Base-by-base conservation (phyloP, 176 grass and related monocot species). In the Poa pratensis region DNA sequence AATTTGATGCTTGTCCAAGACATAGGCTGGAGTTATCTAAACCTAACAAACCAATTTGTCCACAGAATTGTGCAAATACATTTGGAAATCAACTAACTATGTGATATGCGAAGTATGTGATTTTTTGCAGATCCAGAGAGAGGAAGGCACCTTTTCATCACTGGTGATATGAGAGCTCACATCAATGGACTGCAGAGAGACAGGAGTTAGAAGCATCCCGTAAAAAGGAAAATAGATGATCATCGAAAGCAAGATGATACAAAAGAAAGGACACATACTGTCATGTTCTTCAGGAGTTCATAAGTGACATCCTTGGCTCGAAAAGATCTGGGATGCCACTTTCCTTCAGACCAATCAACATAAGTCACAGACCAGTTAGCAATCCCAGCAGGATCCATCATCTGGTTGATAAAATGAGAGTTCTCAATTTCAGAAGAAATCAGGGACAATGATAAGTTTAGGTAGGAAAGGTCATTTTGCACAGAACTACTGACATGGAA, bases 261-360 rank as follows among this genome's bases (percentile, higher is more conserved):
- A 59, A 12, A 76, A 60, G n/a, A 61, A 16, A 16, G 69, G 26
- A 79, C 69, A 69, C 84, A 75, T 91, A 98, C 96, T 61, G 90
- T 89, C 85, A 96, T 94, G 73, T 94, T 98, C 75, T 96, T 98
- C 76, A 96, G 83, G 69, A 89, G 89, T 22, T 94, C 86, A 6
- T 89, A 89, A 82, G 90, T 95, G 48, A 96, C 75, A 86, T 98
- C 93, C 68, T 88, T 89, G 68, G 96, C 86, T 20, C 90, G 81
- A 80, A 96, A 98, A 52, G 93, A 84, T 91, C 90, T 98, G 22
- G 96, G 96, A 80, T 98, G 96, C 96, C 96, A 98, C 76, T 98
- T 98, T 42, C 96, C 96, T 92, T 98, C 96, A 42, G 96, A 98
- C 96, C 96, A 98, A 65, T 98, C 96, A 70, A 98, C 96, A 65